phyloP scores from a whole-genome alignment of 257 asterid species.

The Avicennia marina region DNA sequence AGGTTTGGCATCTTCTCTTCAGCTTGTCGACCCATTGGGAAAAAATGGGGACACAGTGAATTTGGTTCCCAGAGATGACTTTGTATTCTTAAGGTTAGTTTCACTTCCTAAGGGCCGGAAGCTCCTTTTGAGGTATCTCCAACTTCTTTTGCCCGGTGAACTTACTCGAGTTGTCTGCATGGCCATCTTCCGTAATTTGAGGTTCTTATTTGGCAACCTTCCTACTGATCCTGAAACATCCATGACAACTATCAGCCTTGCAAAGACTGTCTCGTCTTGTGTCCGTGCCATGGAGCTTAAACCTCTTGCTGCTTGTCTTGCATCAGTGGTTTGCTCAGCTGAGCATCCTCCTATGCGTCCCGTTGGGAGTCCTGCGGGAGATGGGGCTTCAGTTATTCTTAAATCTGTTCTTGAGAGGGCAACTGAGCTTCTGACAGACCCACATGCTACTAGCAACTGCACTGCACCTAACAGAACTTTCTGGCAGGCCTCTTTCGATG shows the following conservation, averaged over 20 bases:
- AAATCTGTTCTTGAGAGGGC: constrained; percentile 69
- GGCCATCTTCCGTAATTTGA: constrained; percentile 77
- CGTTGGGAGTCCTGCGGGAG: constrained; percentile 59
- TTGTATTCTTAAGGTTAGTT: constrained; percentile 49
- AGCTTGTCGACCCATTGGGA: constrained; percentile 69
- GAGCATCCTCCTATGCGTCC: constrained; percentile 81
- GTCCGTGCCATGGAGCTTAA: constrained; percentile 54
- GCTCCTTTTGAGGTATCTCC: constrained; percentile 50
- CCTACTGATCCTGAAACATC: constrained; percentile 37
- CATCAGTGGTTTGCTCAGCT: constrained; percentile 67
- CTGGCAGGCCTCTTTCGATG: constrained; percentile 88
- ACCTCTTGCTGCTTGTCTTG: constrained; percentile 70
- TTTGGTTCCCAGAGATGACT: constrained; percentile 49
- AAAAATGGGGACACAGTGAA: constrained; percentile 45
- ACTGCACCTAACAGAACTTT: constrained; percentile 42
- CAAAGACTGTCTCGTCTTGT: constrained; percentile 38
- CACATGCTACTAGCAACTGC: constrained; percentile 46
- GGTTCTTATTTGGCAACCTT: constrained; percentile 59
- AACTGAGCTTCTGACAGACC: constrained; percentile 62
- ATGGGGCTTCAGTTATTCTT: constrained; percentile 66
- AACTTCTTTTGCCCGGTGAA: constrained; percentile 57
- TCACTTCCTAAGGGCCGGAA: constrained; percentile 75
- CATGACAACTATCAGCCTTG: constrained; percentile 34
- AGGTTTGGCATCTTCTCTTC: constrained; percentile 68
- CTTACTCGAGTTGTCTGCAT: constrained; percentile 62